Evolutionary conservation across 2,329 filamentous ascomycete species (phyloP).

Genomic region (Epichloe gansuensis): DNA sequence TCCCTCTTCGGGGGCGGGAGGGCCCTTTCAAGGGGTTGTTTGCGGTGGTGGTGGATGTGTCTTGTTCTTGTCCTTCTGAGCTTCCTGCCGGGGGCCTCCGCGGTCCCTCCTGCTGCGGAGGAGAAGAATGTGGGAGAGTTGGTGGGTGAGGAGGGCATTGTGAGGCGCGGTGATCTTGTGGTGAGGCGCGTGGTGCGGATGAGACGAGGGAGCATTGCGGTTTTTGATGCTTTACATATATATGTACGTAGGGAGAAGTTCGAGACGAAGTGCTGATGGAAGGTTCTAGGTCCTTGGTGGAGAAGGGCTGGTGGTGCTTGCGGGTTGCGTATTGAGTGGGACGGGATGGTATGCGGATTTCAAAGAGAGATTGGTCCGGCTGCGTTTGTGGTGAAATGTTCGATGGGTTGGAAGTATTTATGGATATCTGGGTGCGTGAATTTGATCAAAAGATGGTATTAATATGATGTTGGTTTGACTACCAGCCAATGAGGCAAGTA

Average conservation of each 20-base stretch:
- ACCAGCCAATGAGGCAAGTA: too few species aligned
- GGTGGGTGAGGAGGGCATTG: background rate
- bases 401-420: too few species aligned
- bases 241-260: background rate
- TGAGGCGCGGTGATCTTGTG: background rate
- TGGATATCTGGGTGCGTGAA: too few species aligned
- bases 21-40: constrained; percentile 7
- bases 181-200: background rate
- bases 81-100: background rate
- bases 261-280: background rate
- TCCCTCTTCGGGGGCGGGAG: constrained; percentile 14
- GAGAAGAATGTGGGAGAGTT: background rate
- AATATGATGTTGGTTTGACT: too few species aligned
- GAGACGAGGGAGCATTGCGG: background rate
- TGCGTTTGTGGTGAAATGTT: background rate
- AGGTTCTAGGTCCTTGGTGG: background rate
- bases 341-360: too few species aligned
- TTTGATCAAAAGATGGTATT: too few species aligned
- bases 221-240: background rate
- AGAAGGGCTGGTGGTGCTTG: background rate
- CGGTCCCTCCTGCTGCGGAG: background rate
- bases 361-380: background rate
- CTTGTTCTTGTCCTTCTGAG: background rate
- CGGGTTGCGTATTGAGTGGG: background rate
- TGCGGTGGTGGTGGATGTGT: constrained; percentile 1